phyloP scores from a whole-genome alignment of 441 rosid species.

The Viola pubescens region DNA sequence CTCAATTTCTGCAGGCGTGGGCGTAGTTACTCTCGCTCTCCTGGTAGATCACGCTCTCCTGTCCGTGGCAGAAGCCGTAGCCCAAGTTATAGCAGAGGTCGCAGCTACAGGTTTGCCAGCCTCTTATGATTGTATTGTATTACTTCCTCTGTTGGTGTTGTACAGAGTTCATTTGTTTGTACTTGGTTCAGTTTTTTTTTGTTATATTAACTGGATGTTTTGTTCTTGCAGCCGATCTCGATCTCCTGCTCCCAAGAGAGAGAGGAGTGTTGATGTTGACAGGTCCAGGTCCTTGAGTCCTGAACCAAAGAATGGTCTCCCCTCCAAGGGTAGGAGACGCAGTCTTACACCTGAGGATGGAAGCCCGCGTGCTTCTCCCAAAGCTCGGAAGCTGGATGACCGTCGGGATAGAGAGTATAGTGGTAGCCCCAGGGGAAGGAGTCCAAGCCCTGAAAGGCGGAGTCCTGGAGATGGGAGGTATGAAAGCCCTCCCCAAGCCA shows the following conservation, averaged over 20 bases:
- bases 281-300: conserved; percentile 43
- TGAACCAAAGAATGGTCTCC: conserved; percentile 34
- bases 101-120: conserved; percentile 42
- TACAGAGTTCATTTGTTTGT: background rate
- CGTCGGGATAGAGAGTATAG: conserved; percentile 21
- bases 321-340: conserved; percentile 38
- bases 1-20: conserved; percentile 26
- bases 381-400: conserved; percentile 18
- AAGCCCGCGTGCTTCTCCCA: conserved; percentile 35
- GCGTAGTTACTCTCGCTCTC: conserved; percentile 60
- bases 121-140: background rate
- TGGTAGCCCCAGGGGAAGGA: conserved; percentile 34
- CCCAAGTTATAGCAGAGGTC: conserved; percentile 51
- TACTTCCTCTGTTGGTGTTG: background rate
- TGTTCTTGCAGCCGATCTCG: conserved; percentile 42
- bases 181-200: background rate
- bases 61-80: conserved; percentile 56
- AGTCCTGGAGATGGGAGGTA: conserved; percentile 26
- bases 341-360: conserved; percentile 39
- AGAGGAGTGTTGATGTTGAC: conserved; percentile 34
- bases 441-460: conserved; percentile 32
- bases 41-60: conserved; percentile 43
- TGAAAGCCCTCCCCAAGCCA: conserved; percentile 35
- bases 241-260: conserved; percentile 57
- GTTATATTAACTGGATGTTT: background rate